Evolutionary conservation across 441 rosid genomes (phyloP), one percentile per base, ranked within the genome.

Genomic region (Corymbia calophylla): DNA sequence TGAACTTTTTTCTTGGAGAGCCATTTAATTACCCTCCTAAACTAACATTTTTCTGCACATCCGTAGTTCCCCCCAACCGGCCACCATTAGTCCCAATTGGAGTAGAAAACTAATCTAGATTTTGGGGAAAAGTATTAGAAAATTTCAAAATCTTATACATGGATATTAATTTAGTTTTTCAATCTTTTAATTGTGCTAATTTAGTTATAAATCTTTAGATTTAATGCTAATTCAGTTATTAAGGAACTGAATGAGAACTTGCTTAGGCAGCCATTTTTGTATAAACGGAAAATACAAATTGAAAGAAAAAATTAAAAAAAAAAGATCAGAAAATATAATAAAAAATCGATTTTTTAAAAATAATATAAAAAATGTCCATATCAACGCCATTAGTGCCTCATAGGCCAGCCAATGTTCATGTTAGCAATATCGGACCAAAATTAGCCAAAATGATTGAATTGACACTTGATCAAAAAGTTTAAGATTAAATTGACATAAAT

Each of bases 321-420:
- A 55, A 55, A 55, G 19, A 55, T 19, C 44, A 39, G 8, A 19
- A 54, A 55, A 55, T 8, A 55, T 19, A 54, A 55, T 54, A 21
- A 8, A 21, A 55, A 8, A 7, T 55, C 44, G 44, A 39, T 39
- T 39, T 39, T 39, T 39, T 39, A 39, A 39, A 54, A 8, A 55
- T 55, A 21, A 8, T 55, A 18, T 54, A 7, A 55, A 55, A 3
- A 3, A 55, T 0, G 1, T 55, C 21, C 4, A 55, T 1, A 25
- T 19, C 21, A 19, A 4, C 1, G 5, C 5, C 53, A 51, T 3
- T 1, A 1, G 16, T 21, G 1, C 23, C 27, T 19, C 2, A 0
- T 54, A 18, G 1, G 23, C 0, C 2, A 4, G 0, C 27, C 0
- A 1, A 3, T 21, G 5, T 55, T 0, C 1, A 55, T 9, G 60